Conservation (phyloP, 306 rosid species). For the Aeschynomene evenia region DNA sequence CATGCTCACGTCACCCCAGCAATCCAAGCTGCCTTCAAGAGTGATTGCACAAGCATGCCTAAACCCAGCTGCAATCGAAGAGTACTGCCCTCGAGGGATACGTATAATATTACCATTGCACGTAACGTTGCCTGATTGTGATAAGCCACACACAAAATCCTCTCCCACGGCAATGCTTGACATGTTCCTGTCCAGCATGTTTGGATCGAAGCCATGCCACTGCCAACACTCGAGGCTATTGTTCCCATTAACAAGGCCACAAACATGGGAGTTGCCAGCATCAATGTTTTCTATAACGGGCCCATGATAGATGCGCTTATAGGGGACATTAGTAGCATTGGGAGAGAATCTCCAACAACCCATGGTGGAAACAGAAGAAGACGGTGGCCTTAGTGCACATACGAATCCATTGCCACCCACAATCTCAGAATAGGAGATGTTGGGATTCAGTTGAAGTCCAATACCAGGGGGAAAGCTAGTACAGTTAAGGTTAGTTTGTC, state of each 20-base stretch:
- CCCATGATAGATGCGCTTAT: constrained; percentile 51
- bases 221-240: constrained; percentile 66
- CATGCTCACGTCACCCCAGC: constrained; percentile 58
- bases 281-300: constrained; percentile 38
- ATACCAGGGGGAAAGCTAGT: constrained; percentile 48
- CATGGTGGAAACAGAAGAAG: constrained; percentile 40
- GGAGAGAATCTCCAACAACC: constrained; percentile 80
- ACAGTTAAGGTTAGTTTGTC: constrained; percentile 51
- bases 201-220: constrained; percentile 39
- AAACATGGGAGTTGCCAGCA: constrained; percentile 61
- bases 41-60: constrained; percentile 69
- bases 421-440: constrained; percentile 43
- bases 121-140: constrained; percentile 24
- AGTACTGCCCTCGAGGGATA: constrained; percentile 32
- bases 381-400: constrained; percentile 48
- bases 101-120: constrained; percentile 40
- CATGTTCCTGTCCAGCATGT: neutral
- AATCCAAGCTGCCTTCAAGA: constrained; percentile 30
- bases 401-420: constrained; percentile 72
- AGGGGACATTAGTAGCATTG: constrained; percentile 29
- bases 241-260: constrained; percentile 50
- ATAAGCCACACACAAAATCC: constrained; percentile 64
- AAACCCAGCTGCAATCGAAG: constrained; percentile 50
- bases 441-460: constrained; percentile 25
- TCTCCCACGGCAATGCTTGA: constrained; percentile 64